phyloP scores from a whole-genome alignment of 2,329 filamentous ascomycete species.

The Falciphora oryzae region DNA sequence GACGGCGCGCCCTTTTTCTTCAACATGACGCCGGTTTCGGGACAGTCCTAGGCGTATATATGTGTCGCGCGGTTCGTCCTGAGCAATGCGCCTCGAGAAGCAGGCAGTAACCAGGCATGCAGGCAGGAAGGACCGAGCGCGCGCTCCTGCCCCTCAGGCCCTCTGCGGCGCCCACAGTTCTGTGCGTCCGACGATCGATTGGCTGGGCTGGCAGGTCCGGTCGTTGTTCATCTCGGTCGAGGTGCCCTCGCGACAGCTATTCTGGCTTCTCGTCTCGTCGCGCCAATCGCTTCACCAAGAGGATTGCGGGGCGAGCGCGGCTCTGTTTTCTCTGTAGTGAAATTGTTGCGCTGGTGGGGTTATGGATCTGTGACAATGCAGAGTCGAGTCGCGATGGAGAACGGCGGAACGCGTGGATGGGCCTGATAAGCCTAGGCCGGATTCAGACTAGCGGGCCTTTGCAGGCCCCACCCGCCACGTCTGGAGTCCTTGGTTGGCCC shows the following conservation, averaged over 20 bases:
- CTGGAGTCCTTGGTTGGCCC: not conserved
- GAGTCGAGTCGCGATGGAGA: not conserved
- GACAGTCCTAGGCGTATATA: not conserved
- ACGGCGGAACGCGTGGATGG: not conserved
- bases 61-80: not conserved
- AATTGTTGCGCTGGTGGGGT: constrained; percentile 1
- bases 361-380: not conserved
- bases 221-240: not conserved
- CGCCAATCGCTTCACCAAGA: not conserved
- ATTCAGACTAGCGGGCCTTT: not conserved
- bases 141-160: not conserved
- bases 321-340: not conserved
- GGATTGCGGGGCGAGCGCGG: not conserved
- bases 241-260: not conserved
- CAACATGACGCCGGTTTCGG: constrained; percentile 36
- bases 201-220: not conserved
- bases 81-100: not conserved
- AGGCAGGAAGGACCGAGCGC: not conserved
- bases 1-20: constrained; percentile 59
- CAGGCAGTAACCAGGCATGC: not conserved
- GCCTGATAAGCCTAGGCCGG: constrained; percentile 2
- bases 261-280: not conserved
- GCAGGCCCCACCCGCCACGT: not conserved
- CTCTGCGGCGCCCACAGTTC: not conserved
- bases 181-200: not conserved